phyloP scores from a whole-genome alignment of 805 yeast species.

The Hanseniaspora jakobsenii region DNA sequence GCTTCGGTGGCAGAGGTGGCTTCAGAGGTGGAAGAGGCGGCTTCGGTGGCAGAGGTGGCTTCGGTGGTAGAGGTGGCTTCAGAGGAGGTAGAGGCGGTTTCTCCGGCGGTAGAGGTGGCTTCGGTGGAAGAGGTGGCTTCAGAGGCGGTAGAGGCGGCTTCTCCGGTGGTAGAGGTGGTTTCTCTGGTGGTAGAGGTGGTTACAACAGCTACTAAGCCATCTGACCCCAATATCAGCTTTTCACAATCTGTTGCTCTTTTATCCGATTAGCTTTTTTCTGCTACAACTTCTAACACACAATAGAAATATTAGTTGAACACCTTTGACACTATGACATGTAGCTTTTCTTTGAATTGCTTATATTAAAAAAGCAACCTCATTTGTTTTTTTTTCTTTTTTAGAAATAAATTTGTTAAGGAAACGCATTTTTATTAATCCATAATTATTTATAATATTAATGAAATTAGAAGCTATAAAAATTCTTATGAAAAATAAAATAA shows the following conservation, averaged over 20 bases:
- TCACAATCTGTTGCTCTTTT: no score
- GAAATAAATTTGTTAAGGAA: no score
- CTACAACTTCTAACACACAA: neutral
- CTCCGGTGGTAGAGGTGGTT: constrained; percentile 29
- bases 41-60: constrained; percentile 32
- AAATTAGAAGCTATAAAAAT: no score
- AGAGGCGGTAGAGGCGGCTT: constrained; percentile 36
- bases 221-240: no score
- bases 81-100: constrained; percentile 24
- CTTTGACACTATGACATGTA: no score
- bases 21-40: constrained; percentile 31
- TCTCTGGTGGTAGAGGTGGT: constrained; percentile 17
- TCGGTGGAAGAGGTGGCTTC: constrained; percentile 33
- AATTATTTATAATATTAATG: no score
- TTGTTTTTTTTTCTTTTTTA: no score
- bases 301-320: no score
- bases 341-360: no score
- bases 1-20: constrained; percentile 34
- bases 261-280: neutral
- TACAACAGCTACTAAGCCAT: constrained; percentile 13
- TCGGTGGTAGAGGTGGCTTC: constrained; percentile 32
- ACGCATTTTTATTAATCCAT: no score
- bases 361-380: no score
- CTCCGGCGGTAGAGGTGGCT: constrained; percentile 20
- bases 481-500: no score